Percentiles rank a stretch among this genome's conserved stretches.
These are phyloP conservation scores for Lodderomyces pseudojiufengensis DNA, from an alignment of 1,139 yeast species.

Conservation along the genomic window DNA sequence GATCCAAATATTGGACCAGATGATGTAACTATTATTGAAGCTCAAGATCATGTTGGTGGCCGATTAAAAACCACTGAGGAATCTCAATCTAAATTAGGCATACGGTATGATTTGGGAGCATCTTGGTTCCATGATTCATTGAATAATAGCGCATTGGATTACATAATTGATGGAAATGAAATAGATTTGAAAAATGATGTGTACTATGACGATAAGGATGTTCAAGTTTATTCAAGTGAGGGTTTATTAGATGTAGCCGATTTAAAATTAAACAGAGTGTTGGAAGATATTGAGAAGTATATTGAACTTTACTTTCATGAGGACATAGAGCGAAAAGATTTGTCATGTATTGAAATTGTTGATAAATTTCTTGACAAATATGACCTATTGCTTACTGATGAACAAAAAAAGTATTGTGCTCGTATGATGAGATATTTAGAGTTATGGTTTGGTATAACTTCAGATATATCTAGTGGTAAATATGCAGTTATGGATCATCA, in stretches of 20 bases:
- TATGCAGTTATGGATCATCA: slow-evolving; percentile 62
- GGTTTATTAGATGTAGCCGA: slow-evolving; percentile 27
- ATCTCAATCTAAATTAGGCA: slow-evolving; percentile 29
- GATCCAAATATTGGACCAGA: slow-evolving; percentile 27
- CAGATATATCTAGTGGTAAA: slow-evolving; percentile 61
- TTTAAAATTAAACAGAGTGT: slow-evolving; percentile 34
- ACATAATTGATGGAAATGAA: slow-evolving; percentile 22
- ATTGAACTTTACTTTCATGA: slow-evolving; percentile 37
- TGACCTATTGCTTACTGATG: slow-evolving; percentile 44
- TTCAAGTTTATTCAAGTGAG: slow-evolving; percentile 39
- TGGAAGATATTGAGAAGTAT: slow-evolving; percentile 57
- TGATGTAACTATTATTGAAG: slow-evolving; percentile 45
- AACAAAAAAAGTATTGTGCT: slow-evolving; percentile 49
- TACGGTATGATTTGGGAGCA: slow-evolving; percentile 71
- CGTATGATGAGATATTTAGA: slow-evolving; percentile 58
- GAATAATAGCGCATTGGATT: slow-evolving; percentile 46
- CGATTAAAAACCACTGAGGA: slow-evolving; percentile 34
- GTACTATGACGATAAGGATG: slow-evolving; percentile 52
- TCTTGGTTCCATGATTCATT: slow-evolving; percentile 88
- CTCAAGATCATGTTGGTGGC: slow-evolving; percentile 51
- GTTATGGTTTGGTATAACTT: slow-evolving; percentile 74
- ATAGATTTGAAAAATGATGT: slow-evolving; percentile 31
- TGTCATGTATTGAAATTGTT: slow-evolving; percentile 48
- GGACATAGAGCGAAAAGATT: slow-evolving; percentile 41
- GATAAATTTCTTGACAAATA: slow-evolving; percentile 45